Conservation (phyloP, 2,329 filamentous ascomycete species). For the Diaporthe citri region DNA sequence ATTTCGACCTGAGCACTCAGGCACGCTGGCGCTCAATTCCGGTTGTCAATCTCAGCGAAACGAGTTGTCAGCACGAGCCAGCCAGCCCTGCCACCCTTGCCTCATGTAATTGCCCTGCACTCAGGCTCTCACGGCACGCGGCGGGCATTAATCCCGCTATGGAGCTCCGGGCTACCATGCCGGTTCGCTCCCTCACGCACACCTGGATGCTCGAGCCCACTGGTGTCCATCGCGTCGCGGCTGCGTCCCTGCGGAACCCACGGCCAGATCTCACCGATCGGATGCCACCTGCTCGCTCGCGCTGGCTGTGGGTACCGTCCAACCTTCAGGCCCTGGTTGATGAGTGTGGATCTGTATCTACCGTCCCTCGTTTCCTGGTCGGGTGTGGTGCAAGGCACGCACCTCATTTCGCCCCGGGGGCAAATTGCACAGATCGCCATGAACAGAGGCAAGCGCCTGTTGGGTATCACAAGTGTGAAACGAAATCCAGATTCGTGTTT, state of each 20-base stretch:
- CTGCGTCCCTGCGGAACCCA: background rate
- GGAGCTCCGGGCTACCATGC: background rate
- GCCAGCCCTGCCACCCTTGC: background rate
- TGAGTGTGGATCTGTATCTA: background rate
- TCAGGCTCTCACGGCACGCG: background rate
- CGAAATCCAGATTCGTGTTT: background rate
- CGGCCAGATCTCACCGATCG: conserved; percentile 19
- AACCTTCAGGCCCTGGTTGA: conserved; percentile 1
- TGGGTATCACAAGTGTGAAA: background rate
- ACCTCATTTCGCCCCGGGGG: background rate
- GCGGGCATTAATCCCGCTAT: background rate
- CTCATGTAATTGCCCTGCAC: conserved; percentile 1
- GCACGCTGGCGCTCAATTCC: conserved; percentile 3
- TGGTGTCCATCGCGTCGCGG: conserved; percentile 13
- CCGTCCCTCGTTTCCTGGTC: background rate
- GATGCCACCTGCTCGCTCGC: conserved; percentile 13
- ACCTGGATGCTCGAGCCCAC: background rate
- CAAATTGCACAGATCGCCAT: background rate
- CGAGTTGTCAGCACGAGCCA: conserved; percentile 6
- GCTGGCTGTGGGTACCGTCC: background rate
- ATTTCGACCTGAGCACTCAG: background rate
- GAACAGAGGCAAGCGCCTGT: background rate
- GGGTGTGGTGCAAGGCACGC: background rate
- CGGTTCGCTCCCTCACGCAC: background rate
- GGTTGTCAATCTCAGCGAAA: conserved; percentile 17